These are phyloP conservation scores for Yamadazyma atlantica DNA, from an alignment of 1,139 yeast species.

Conservation along the genomic window DNA sequence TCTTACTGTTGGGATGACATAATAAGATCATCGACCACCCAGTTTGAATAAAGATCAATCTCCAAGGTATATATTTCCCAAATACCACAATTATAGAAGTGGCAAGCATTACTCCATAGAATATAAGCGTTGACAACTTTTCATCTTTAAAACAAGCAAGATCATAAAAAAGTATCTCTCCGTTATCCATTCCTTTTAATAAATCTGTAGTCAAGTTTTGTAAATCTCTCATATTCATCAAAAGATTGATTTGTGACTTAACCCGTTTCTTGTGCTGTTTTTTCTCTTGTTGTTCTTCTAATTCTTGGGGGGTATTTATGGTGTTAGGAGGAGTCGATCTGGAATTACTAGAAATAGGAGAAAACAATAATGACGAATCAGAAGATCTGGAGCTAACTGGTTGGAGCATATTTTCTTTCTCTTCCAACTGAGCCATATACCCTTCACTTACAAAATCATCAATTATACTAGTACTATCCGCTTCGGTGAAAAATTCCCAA, in stretches of 20 bases:
- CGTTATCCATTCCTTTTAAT: constrained; percentile 48
- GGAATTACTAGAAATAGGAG: constrained; percentile 2
- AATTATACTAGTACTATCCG: constrained; percentile 39
- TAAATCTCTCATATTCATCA: constrained; percentile 58
- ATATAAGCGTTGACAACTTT: constrained; percentile 57
- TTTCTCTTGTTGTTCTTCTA: constrained; percentile 16
- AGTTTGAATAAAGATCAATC: constrained; percentile 48
- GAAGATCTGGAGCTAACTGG: constrained; percentile 23
- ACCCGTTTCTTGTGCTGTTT: constrained; percentile 23
- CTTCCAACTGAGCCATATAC: constrained; percentile 14
- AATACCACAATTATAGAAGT: constrained; percentile 42
- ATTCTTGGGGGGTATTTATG: constrained; percentile 14
- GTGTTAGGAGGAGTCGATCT: constrained; percentile 3
- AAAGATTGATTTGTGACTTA: constrained; percentile 42
- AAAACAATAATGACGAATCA: constrained; percentile 17
- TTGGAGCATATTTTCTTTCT: constrained; percentile 10
- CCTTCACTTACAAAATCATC: constrained; percentile 35
- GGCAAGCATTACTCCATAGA: constrained; percentile 37
- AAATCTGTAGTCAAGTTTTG: constrained; percentile 63
- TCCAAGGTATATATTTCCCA: constrained; percentile 72
- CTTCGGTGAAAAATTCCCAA: constrained; percentile 48
- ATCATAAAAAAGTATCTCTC: constrained; percentile 58
- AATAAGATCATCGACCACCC: constrained; percentile 54
- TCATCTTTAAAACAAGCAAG: constrained; percentile 77
- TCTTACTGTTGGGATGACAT: constrained; percentile 59